phyloP scores from a whole-genome alignment of 148 eudicot genomes.

The Salicornia ramosissima region DNA sequence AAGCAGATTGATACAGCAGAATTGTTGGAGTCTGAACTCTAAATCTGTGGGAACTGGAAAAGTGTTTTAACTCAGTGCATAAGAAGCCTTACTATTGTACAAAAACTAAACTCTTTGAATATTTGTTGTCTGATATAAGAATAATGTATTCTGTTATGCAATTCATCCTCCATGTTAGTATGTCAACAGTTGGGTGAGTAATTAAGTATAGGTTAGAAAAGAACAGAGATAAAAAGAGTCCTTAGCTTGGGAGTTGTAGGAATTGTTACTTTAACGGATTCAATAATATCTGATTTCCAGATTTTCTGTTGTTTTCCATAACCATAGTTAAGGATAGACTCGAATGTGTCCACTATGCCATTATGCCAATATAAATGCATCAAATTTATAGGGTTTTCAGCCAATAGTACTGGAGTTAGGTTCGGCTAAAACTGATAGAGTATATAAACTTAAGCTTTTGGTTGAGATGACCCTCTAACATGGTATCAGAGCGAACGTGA shows the following conservation, averaged over 20 bases:
- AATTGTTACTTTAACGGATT: neutral
- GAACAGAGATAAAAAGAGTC: neutral
- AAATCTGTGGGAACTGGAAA: neutral
- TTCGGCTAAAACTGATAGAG: too few species aligned
- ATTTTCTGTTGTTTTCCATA: neutral
- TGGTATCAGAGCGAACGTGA: too few species aligned
- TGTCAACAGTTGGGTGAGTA: neutral
- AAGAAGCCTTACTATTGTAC: neutral
- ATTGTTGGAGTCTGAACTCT: neutral
- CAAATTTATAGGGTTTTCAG: neutral
- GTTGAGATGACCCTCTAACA: too few species aligned
- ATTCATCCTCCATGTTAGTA: neutral
- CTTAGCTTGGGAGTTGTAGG: neutral
- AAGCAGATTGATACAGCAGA: neutral
- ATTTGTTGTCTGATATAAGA: neutral
- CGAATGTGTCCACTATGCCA: neutral
- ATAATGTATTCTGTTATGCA: neutral
- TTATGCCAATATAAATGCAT: neutral
- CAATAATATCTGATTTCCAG: neutral
- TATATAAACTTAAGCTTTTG: too few species aligned
- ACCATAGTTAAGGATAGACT: neutral
- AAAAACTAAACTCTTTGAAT: neutral
- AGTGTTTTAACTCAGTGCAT: neutral
- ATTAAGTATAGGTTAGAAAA: neutral
- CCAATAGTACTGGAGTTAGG: neutral